Evolutionary conservation across 2,329 filamentous ascomycete genomes (phyloP), one percentile per base, ranked within the genome.

Genomic region (Thielaviopsis populi): DNA sequence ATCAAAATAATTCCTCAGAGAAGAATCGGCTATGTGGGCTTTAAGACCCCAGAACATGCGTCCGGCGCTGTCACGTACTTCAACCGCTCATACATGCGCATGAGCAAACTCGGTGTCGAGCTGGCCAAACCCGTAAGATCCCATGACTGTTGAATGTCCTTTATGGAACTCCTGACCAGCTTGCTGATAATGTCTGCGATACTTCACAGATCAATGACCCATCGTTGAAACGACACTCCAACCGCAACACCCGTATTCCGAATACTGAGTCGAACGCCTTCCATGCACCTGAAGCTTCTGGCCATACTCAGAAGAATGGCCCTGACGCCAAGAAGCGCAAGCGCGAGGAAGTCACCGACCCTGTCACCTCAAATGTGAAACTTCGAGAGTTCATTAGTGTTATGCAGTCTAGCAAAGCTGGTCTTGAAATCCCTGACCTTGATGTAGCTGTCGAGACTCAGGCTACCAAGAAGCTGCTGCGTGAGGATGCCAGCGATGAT

Each of bases 21-120:
- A 70, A 84, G 91, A 69, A 96, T 99, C 74, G 94, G 91, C 69
- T 99, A 96, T 80, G 84, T 99, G 66, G 94, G 94, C 67, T 97
- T 92, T 79, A 91, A 89, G 76, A 88, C 83, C 61, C 78, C 87
- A 15, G 84, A 92, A 67, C 87, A 89, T 72, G 94, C 94, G 64
- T 79, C 83, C 65, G 83, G 85, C 71, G 92, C 94, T 54, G 88
- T 95, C 73, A 91, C 89, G 74, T 95, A 96, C 78, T 96, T 96
- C 80, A 91, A 99, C 79, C 89, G 84, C 73, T 87, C 91, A 68
- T 99, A 91, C 75, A 90, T 99, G 70, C 89, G 91, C 70, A 94
- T 96, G 88, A 96, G 91, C 65, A 95, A 87, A 77, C 91, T 99
- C 70, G 82, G 81, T 37, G 94, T 96, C 67, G 91, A 96, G 76